Base-by-base conservation (phyloP, 1,284 basidiomycete species). In the Chondrostereum purpureum region DNA sequence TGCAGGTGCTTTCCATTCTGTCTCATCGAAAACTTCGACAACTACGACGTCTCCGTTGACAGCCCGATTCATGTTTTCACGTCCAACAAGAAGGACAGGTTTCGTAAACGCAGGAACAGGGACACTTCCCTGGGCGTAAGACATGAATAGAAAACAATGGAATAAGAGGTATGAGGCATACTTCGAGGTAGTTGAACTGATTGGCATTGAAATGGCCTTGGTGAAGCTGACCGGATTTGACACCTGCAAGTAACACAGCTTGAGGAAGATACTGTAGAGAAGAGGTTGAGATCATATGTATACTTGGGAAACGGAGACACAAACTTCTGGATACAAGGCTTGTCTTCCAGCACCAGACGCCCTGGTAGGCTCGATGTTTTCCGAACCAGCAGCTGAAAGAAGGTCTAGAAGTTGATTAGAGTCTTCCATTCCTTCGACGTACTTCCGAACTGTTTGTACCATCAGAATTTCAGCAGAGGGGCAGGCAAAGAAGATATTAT, bases 141-240 rank as follows among this genome's bases (percentile, higher is more conserved):
- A 40, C 21, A 39, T 33, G 11, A 21, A 6, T 42, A 19, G 33
- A 41, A 14, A 8, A 16, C 22, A 19, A 24, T 37, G 16, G 45
- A 24, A 45, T 48, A 4, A 35, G 8, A 43, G 47, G 23, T 27
- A 37, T 35, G 10, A 22, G n/a, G 53, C 69, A 42, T 42, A 86
- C 88, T 73, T 97, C 93, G 5, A 98, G 74, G 58, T 95, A 99
- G 63, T 99, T 99, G 71, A 92, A 99, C 50, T 86, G 82, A 57
- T 91, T 97, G 3, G 94, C 91, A 58, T 91, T 94, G 70, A 97
- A 99, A 61, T 93, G 85, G 0, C 96, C 96, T 64, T 95, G 89
- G 55, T 92, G 77, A 8, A 94, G 77, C 42, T 86, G 72, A 0
- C 91, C 91, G 6, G 80, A 78, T 62, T 92, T 94, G 44, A 98